Evolutionary conservation across 306 rosid species (phyloP).

Genomic region (Cucurbita maxima): DNA sequence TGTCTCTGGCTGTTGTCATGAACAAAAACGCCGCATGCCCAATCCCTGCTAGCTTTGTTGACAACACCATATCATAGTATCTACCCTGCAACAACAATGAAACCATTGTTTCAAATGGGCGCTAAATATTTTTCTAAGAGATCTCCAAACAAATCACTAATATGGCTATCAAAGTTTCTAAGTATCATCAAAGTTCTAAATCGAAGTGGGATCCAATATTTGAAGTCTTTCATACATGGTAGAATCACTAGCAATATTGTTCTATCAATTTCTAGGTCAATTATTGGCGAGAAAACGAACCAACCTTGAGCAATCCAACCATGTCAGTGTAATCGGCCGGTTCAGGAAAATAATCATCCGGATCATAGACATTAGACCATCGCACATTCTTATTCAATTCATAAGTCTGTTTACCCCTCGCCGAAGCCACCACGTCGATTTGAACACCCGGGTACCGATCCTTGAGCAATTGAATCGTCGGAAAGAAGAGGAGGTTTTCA

Average conservation of each 20-base stretch:
- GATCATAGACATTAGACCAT: constrained; percentile 63
- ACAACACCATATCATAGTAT: constrained; percentile 88
- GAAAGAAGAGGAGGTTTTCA: constrained; percentile 65
- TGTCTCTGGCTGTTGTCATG: constrained; percentile 74
- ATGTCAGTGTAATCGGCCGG: constrained; percentile 74
- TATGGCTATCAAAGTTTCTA: neutral
- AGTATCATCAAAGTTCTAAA: neutral
- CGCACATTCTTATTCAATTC: constrained; percentile 85
- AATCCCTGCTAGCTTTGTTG: constrained; percentile 74
- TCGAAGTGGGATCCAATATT: neutral
- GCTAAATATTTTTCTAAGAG: neutral
- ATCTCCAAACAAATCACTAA: neutral
- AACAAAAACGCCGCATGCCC: constrained; percentile 80
- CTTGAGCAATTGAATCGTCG: constrained; percentile 58
- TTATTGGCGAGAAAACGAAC: neutral
- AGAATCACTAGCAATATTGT: neutral
- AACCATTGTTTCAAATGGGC: neutral
- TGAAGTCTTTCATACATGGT: neutral
- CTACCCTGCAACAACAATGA: constrained; percentile 34
- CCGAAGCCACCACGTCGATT: constrained; percentile 46
- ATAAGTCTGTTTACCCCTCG: constrained; percentile 61
- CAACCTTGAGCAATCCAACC: constrained; percentile 64
- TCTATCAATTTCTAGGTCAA: neutral
- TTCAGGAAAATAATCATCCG: constrained; percentile 51
- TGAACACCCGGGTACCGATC: constrained; percentile 77